Evolutionary conservation across 108 stramenopile species (phyloP), one percentile per base, ranked within the genome.

Genomic region (Skeletonema marinoi): DNA sequence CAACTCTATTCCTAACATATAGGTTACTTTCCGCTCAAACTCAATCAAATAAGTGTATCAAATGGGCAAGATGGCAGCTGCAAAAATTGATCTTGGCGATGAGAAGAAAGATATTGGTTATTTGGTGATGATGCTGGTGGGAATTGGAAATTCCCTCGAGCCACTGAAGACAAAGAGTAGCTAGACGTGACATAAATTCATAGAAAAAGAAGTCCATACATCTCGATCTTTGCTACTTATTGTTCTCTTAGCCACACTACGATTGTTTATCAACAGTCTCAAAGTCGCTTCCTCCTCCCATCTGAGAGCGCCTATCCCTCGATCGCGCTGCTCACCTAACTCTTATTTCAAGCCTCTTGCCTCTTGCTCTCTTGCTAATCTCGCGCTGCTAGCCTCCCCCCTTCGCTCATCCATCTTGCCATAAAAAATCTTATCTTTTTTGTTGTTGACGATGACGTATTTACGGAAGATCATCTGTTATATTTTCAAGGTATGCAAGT

Each of bases 61-160:
- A 25, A 86, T 93, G 86, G 92, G 86, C 6, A 81, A 69, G 32
- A 68, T 92, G 71, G 89, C 86, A 59, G 81, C 77, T n/a, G 32
- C 66, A 17, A 78, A 74, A 44, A 38, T 79, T 9, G 89, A 87
- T 32, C 30, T 94, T 38, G 82, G 61, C 29, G 48, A 66, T 19
- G 94, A 95, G 65, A 95, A 95, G 68, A 78, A 92, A 65, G 86
- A 95, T 66, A 83, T 93, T 62, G 89, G 91, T 48, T 83, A 83
- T 65, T 70, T 88, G 25, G 89, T 91, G 12, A 84, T 86, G 17
- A 81, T 91, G 78, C 65, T 95, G n/a, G 86, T 90, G 80, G 93
- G 89, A 2, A 87, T 92, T 50, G 93, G 90, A 4, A 82, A 81
- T 65, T 61, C 65, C 7, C 68, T 91, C 75, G 88, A 32, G 60